phyloP scores from a whole-genome alignment of 192 early-diverging fungal species.

The Gryganskiella cystojenkinii region DNA sequence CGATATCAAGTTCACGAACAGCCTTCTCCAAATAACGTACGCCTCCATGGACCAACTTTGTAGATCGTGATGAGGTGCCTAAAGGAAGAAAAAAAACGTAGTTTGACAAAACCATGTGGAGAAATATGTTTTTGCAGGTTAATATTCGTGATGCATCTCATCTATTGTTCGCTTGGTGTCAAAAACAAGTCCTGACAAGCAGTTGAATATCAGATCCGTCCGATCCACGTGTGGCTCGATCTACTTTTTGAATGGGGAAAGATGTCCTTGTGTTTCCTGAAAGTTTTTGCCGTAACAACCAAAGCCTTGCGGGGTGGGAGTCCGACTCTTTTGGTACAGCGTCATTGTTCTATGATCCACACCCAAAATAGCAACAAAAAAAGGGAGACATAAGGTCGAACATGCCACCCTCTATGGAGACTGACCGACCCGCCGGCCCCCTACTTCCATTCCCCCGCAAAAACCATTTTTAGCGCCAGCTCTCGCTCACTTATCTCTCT shows the following conservation, averaged over 20 bases:
- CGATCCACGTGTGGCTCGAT: slow-evolving; percentile 21
- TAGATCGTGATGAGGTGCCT: slow-evolving; percentile 92
- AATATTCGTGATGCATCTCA: not conserved
- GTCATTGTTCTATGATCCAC: too few species aligned
- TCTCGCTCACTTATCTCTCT: too few species aligned
- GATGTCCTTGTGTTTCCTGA: not conserved
- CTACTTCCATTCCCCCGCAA: too few species aligned
- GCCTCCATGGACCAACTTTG: slow-evolving; percentile 97
- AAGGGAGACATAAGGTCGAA: too few species aligned
- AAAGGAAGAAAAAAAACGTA: slow-evolving; percentile 9
- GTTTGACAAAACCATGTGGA: not conserved
- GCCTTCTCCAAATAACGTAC: slow-evolving; percentile 98
- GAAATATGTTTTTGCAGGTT: slow-evolving; percentile 6
- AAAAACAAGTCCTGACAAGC: not conserved
- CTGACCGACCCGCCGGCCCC: too few species aligned
- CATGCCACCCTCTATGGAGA: too few species aligned
- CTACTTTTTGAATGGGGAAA: not conserved
- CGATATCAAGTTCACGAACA: slow-evolving; percentile 92
- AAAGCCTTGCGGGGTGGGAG: too few species aligned
- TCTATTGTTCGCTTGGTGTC: not conserved
- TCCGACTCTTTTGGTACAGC: too few species aligned
- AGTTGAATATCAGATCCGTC: too few species aligned
- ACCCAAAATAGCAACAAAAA: too few species aligned
- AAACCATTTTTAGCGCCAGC: too few species aligned
- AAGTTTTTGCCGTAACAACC: too few species aligned